Base-by-base conservation (phyloP, 2,329 filamentous ascomycete species). In the Intubia oerlemansii region DNA sequence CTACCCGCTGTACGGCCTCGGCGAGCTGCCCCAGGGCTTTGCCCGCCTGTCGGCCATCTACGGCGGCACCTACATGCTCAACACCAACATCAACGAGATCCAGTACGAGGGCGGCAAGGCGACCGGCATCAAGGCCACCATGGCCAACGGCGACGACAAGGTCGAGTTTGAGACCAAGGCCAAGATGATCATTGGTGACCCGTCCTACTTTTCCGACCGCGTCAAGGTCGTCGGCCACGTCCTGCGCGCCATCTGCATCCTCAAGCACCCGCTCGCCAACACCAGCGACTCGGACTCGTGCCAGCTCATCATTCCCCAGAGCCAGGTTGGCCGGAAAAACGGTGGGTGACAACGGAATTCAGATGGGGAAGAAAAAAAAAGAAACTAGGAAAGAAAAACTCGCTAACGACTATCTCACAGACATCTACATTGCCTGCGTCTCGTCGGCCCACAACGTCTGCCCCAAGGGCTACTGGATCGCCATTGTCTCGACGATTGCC, bases 61-160 rank as follows among this genome's bases (percentile, higher is more conserved):
- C 49, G 88, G 88, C 39, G 88, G 88, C 42, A 98, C 88, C 28
- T 98, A 98, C 59, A 98, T 98, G 84, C 74, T 98, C 45, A 95
- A 95, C 63, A 91, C 88, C 41, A 71, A 72, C 41, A 66, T 98
- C 32, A 78, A 95, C 38, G 88, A 98, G 59, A 58, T 98, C 39
- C 52, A 77, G 36, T 91, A 88, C 48, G 80, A 90, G 34, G 68
- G 61, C 32, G 68, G 65, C 47, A 92, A 90, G 62, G 79, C 85
- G n/a, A 65, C 70, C 11, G 88, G 88, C 32, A 95, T 98, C 59
- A 90, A 90, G 61, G 88, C 88, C 28, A 93, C 88, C 42, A 95
- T 95, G 84, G 74, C 72, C 48, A 79, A 79, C 49, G 69, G 73
- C 36, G 78, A 81, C 42, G 52, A 53, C 34, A 79, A 82, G 49